Evolutionary conservation across 768 basidiomycete species (phyloP).

Genomic region (Boletus sp.): DNA sequence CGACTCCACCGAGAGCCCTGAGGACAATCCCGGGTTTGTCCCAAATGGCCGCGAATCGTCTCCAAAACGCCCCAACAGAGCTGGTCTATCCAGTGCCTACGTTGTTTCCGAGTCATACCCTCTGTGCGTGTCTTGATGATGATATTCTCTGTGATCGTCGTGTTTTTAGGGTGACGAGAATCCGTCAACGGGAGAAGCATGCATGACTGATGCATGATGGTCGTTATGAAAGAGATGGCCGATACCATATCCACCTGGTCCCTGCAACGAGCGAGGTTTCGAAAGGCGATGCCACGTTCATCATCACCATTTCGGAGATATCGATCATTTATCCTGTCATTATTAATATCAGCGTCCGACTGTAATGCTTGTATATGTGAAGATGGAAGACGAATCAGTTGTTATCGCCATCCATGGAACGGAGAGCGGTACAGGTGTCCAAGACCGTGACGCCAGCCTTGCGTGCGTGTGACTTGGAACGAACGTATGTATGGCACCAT

Average conservation of each 20-base stretch:
- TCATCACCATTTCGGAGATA: not conserved
- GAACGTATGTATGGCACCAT: not conserved
- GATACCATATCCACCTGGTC: not conserved
- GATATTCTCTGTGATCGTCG: constrained; percentile 1
- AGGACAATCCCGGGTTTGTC: not conserved
- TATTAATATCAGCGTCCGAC: not conserved
- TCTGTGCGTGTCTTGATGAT: not conserved
- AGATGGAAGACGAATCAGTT: constrained; percentile 2
- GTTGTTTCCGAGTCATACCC: not conserved
- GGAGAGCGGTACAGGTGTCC: not conserved
- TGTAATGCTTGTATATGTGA: not conserved
- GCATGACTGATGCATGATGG: not conserved
- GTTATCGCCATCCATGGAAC: not conserved
- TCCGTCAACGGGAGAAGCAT: not conserved
- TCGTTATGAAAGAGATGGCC: not conserved
- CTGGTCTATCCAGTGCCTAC: not conserved
- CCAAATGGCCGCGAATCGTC: constrained; percentile 1
- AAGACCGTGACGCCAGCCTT: not conserved
- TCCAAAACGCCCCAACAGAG: not conserved
- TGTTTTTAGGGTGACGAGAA: not conserved
- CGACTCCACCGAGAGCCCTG: not conserved
- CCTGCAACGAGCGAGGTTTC: not conserved
- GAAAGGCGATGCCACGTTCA: constrained; percentile 4
- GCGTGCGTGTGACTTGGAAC: not conserved
- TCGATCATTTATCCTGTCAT: not conserved